Base-by-base conservation (phyloP, 2,329 filamentous ascomycete species). In the Raffaelea deltoideospora region DNA sequence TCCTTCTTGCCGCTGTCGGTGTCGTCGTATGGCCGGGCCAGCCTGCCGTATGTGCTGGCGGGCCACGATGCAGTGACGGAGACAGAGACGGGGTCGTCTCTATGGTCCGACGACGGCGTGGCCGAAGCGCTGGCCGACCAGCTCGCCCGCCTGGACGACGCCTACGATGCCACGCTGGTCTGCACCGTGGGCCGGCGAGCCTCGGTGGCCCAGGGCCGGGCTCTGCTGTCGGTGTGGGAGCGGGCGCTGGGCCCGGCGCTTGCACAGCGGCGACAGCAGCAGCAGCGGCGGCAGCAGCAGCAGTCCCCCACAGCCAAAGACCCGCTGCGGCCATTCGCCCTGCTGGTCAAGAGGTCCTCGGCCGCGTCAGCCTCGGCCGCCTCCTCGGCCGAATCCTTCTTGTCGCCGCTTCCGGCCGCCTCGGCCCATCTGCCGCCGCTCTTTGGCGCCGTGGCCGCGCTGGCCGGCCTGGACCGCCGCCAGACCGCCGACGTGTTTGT, bases 121-220 rank as follows among this genome's bases (percentile, higher is more conserved):
- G 24, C 17, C 2, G 14, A n/a, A 9, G 8, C 9, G 19, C 21
- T 42, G 3, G 23, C 39, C 2, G 19, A 34, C 0, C 40, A 47
- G 3, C 59, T 86, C 5, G 53, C 63, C 10, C 53, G 57, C 0
- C 64, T 88, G 6, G 83, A 88, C 59, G 83, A 90, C 57, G 64
- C 69, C 45, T 72, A 83, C 34, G 84, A 90, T 54, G 82, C 84
- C 9, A 71, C 73, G 21, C 76, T 82, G 9, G 67, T 82, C 31
- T 90, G 83, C 57, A 76, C 79, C n/a, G 83, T 90, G 13, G 81
- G 78, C 11, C 67, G 81, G 0, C 69, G 83, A 15, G 82, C 83
- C 0, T 83, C 76, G 44, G 67, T 80, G 34, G 74, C 79, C 1
- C 83, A 90, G 56, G 83, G 83, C 9, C 63, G 80, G 38, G 83